A percentile compares a stretch with the other conserved stretches of the same genome.
Conservation (phyloP, 164 flowering plant genomes). For the Kalanchoe fedtschenkoi region DNA sequence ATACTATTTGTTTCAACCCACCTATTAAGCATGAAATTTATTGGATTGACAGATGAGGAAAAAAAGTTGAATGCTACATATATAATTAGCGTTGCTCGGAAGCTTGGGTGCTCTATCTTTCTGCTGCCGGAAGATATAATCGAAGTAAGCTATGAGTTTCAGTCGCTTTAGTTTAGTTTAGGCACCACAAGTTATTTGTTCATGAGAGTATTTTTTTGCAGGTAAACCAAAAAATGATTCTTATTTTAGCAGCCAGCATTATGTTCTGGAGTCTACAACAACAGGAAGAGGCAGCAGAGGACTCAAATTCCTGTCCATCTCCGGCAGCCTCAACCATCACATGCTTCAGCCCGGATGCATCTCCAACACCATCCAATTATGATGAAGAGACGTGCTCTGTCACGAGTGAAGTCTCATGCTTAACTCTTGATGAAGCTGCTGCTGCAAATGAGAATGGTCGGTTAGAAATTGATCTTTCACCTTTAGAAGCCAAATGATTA, state of each 20-base stretch:
- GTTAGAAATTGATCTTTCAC: neutral
- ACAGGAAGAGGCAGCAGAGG: neutral
- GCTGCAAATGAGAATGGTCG: slow-evolving; percentile 25
- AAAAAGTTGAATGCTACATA: neutral
- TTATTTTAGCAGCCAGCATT: neutral
- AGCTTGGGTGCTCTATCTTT: slow-evolving; percentile 2
- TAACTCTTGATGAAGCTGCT: slow-evolving; percentile 38
- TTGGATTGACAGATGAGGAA: neutral
- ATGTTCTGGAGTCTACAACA: slow-evolving; percentile 1
- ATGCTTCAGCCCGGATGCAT: slow-evolving; percentile 20
- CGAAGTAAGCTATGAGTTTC: neutral
- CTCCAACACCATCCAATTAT: slow-evolving; percentile 23
- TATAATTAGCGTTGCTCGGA: slow-evolving; percentile 1
- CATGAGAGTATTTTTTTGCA: neutral
- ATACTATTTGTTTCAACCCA: neutral
- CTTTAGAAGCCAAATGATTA: too few species aligned
- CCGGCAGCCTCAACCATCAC: slow-evolving; percentile 9
- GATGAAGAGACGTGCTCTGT: slow-evolving; percentile 30
- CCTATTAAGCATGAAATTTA: neutral
- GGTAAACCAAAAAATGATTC: slow-evolving; percentile 2
- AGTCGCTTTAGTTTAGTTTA: neutral
- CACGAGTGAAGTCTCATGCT: slow-evolving; percentile 39
- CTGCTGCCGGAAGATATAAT: slow-evolving; percentile 1
- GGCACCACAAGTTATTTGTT: neutral
- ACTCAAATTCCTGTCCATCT: neutral